Evolutionary conservation across 148 eudicot species (phyloP).

Genomic region (Rheum nobile): DNA sequence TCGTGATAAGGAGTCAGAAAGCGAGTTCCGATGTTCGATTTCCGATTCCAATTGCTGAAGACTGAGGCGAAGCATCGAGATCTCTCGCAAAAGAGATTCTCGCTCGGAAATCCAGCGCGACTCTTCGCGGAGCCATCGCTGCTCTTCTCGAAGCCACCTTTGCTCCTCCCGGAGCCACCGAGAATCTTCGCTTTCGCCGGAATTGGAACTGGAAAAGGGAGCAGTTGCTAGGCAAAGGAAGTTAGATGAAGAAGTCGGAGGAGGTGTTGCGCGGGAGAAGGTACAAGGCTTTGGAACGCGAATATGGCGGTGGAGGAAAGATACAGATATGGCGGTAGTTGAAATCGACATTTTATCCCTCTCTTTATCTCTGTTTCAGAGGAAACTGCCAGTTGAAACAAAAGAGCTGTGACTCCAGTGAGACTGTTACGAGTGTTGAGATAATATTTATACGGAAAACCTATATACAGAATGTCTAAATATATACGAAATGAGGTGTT

Average conservation of each 20-base stretch:
- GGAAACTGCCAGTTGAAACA: not conserved
- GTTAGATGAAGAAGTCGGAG: not conserved
- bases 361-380: not conserved
- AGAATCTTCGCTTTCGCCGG: conserved; percentile 38
- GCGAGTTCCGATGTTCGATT: conserved; percentile 19
- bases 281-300: not conserved
- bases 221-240: not conserved
- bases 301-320: not conserved
- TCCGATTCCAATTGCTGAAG: conserved; percentile 36
- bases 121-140: conserved; percentile 87
- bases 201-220: not conserved
- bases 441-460: too few relatives aligned
- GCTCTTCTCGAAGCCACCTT: conserved; percentile 90
- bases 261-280: conserved; percentile 1
- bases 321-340: not conserved
- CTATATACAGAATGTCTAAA: too few relatives aligned
- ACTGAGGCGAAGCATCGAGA: conserved; percentile 28
- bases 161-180: conserved; percentile 91
- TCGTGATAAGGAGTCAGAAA: conserved; percentile 25
- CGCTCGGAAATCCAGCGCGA: conserved; percentile 62
- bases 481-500: too few relatives aligned
- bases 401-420: not conserved
- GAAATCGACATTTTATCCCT: not conserved
- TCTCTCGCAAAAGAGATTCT: conserved; percentile 38
- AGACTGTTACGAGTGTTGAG: not conserved